Evolutionary conservation across 257 asterid genomes (phyloP), one percentile per base, ranked within the genome.

Genomic region (Capsicum rhomboideum): DNA sequence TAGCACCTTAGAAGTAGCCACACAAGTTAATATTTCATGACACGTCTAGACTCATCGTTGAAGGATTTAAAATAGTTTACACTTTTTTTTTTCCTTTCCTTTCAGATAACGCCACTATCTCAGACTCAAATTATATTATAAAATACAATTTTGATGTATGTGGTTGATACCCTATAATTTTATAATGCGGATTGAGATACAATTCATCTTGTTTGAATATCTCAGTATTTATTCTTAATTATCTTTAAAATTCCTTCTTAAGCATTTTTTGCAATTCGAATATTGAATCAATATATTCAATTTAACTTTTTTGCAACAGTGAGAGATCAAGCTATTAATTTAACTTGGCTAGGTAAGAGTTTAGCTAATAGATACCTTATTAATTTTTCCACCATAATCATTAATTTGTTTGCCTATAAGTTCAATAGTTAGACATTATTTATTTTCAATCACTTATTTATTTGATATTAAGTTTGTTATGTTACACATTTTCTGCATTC

Each of bases 401-500:
- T 52, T 52, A 50, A 16, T 52, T 14, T 13, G 1, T 14, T 52
- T 52, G 56, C 56, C 20, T 13, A 52, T 52, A 52, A 52, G 54
- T 14, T 52, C 20, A 52, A 52, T 52, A 49, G 54, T 49, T 49
- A 14, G 59, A 54, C 21, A 54, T 18, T 16, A 17, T 4, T 18
- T 16, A 17, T 4, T 16, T 55, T 55, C 63, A 55, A 55, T 17
- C 23, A 55, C 21, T 17, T 17, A 55, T 55, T 17, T 55, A 23
- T 55, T 17, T 55, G 63, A 55, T 55, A 55, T 40, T 16, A 54
- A 54, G 1, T 95, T 97, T 97, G 86, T 85, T 92, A 93, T 93
- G 54, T 50, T 49, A 12, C 16, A 49, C 54, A 12, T 94, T 94
- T 95, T 98, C 98, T 94, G 97, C 94, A 97, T 97, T 95, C 89